Evolutionary conservation across 768 basidiomycete species (phyloP).

Genomic region (Lepiota brunneoincarnata): DNA sequence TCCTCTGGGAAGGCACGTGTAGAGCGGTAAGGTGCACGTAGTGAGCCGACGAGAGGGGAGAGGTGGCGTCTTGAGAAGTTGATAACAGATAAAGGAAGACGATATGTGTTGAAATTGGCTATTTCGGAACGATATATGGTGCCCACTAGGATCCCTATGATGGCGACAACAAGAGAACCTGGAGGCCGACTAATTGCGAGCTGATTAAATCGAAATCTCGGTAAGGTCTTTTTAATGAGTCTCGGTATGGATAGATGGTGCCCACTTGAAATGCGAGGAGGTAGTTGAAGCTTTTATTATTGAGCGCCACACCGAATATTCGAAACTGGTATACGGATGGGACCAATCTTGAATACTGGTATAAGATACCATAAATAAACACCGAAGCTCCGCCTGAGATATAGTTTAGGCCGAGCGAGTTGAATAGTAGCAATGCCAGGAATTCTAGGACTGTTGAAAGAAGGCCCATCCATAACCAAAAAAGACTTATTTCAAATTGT

Average conservation of each 20-base stretch:
- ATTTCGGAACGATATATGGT: slow-evolving; percentile 84
- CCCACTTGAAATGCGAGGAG: slow-evolving; percentile 70
- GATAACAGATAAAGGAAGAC: slow-evolving; percentile 61
- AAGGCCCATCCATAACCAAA: slow-evolving; percentile 60
- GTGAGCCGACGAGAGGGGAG: slow-evolving; percentile 64
- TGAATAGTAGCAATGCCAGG: slow-evolving; percentile 57
- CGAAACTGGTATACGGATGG: slow-evolving; percentile 75
- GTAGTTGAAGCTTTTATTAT: slow-evolving; percentile 76
- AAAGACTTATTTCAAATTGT: slow-evolving; percentile 56
- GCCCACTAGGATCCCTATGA: slow-evolving; percentile 67
- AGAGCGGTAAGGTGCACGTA: slow-evolving; percentile 59
- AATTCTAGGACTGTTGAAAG: slow-evolving; percentile 71
- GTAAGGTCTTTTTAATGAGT: not conserved
- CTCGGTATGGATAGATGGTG: not conserved
- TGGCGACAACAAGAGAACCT: slow-evolving; percentile 57
- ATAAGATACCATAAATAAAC: slow-evolving; percentile 75
- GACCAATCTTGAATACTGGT: slow-evolving; percentile 78
- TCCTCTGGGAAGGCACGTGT: slow-evolving; percentile 75
- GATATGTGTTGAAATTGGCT: slow-evolving; percentile 75
- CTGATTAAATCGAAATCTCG: slow-evolving; percentile 32
- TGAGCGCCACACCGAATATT: slow-evolving; percentile 70
- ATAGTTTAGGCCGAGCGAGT: slow-evolving; percentile 66
- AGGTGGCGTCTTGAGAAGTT: slow-evolving; percentile 56
- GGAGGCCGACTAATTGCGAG: slow-evolving; percentile 68
- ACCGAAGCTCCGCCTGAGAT: slow-evolving; percentile 77